Base-by-base conservation (phyloP, 164 flowering plant genomes). In the Macadamia tetraphylla region DNA sequence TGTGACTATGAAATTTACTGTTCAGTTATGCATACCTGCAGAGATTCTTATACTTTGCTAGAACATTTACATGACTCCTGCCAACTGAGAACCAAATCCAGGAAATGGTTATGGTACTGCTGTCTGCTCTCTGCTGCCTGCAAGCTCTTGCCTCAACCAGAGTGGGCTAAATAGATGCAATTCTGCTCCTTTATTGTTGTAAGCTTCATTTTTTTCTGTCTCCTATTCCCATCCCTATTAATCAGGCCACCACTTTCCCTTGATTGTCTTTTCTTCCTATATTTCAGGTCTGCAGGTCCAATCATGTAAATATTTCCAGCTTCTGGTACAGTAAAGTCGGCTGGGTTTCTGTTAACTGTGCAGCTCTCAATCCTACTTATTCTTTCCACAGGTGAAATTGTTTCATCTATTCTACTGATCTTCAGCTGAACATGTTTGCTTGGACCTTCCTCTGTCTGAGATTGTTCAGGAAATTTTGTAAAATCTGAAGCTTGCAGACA, bases 311-410 rank as follows among this genome's bases (percentile, higher is more conserved):
- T 40, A 68, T 87, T 89, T 73, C 82, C 83, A 52, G 78, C 78
- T 67, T 70, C 93, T 12, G 90, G 91, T 17, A 73, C 30, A 74
- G 73, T 83, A 68, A 89, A 88, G 35, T 91, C 97, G 76, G 93
- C 90, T 14, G 97, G 97, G 79, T 91, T 91, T 79, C 82, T 78
- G 81, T 91, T 91, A 35, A 85, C 9, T 14, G 53, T 64, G 77
- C 97, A 89, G 15, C 78, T 57, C 68, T 68, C 79, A 46, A 57
- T 66, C 49, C 13, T 14, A 7, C 60, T 35, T 55, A 66, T 64
- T 70, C 69, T 72, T 62, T 65, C 67, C 40, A 18, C 62, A 44
- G 80, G 76, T 56, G 48, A 9, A 62, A 69, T 46, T 57, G 55
- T 40, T 68, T 63, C 76, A 63, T 10, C 58, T 29, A 40, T 67